These are phyloP conservation scores for barley (Hordeum vulgare) DNA, from an alignment of 176 grass and related monocot species.

Conservation along the genomic window DNA sequence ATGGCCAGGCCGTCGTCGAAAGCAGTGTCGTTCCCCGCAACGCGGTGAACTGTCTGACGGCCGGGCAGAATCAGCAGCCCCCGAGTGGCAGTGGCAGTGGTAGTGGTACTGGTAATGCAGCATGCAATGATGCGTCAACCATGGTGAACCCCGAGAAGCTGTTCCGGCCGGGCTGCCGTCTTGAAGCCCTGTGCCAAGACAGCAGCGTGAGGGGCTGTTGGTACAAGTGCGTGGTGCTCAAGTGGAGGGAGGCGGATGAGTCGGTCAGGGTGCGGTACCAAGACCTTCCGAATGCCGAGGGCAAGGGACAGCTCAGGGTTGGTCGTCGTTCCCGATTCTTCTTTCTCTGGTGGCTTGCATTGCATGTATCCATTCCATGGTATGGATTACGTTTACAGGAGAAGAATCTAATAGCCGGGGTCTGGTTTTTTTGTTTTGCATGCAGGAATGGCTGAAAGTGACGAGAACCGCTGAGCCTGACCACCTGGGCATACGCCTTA, in stretches of 20 bases:
- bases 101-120: neutral
- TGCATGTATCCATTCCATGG: no score
- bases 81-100: no score
- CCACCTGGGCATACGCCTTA: constrained; percentile 26
- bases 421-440: constrained; percentile 6
- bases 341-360: neutral
- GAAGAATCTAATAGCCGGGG: neutral
- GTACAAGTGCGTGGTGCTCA: constrained; percentile 48
- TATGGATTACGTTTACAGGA: no score
- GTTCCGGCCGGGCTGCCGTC: constrained; percentile 22
- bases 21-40: neutral
- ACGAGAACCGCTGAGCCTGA: constrained; percentile 29
- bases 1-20: neutral
- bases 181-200: constrained; percentile 56
- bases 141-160: neutral
- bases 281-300: constrained; percentile 41
- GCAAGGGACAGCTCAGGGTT: constrained; percentile 38
- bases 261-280: constrained; percentile 46
- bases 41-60: neutral
- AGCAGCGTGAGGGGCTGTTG: constrained; percentile 67
- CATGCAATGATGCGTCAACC: neutral
- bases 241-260: neutral
- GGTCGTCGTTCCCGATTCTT: neutral
- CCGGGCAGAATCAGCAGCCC: neutral
- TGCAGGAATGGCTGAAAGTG: constrained; percentile 54